Percentiles rank a stretch among this genome's conserved stretches.
phyloP scores from a whole-genome alignment of 805 yeast species.

The Saturnispora bothae region DNA sequence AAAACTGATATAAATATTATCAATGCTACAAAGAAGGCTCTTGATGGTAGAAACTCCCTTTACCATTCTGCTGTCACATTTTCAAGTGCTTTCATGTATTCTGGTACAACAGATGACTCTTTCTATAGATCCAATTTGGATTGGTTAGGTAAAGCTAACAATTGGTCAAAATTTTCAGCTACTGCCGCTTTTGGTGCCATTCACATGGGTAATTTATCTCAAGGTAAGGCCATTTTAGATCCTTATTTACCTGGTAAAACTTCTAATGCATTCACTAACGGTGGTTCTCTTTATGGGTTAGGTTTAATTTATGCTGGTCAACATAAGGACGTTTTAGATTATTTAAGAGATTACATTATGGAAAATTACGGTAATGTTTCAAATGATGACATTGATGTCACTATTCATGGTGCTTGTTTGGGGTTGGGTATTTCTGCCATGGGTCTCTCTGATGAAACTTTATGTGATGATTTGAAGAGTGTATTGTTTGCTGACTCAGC shows the following conservation, averaged over 20 bases:
- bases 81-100: constrained; percentile 88
- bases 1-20: constrained; percentile 77
- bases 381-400: constrained; percentile 59
- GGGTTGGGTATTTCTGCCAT: constrained; percentile 96
- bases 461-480: constrained; percentile 74
- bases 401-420: constrained; percentile 89
- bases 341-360: constrained; percentile 60
- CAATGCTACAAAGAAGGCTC: constrained; percentile 64
- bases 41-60: constrained; percentile 88
- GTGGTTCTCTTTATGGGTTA: constrained; percentile 88
- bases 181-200: constrained; percentile 97
- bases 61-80: constrained; percentile 95
- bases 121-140: constrained; percentile 85
- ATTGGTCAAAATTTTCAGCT: constrained; percentile 97
- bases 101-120: constrained; percentile 92
- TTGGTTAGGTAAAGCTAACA: constrained; percentile 95
- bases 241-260: constrained; percentile 83
- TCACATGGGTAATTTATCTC: constrained; percentile 87
- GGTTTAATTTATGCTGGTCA: constrained; percentile 95
- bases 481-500: constrained; percentile 87
- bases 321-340: constrained; percentile 77
- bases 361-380: constrained; percentile 37
- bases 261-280: constrained; percentile 82
- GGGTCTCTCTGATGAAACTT: constrained; percentile 68
- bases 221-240: constrained; percentile 75